Evolutionary conservation across 306 rosid species (phyloP).

Genomic region (Glycyrrhiza uralensis): DNA sequence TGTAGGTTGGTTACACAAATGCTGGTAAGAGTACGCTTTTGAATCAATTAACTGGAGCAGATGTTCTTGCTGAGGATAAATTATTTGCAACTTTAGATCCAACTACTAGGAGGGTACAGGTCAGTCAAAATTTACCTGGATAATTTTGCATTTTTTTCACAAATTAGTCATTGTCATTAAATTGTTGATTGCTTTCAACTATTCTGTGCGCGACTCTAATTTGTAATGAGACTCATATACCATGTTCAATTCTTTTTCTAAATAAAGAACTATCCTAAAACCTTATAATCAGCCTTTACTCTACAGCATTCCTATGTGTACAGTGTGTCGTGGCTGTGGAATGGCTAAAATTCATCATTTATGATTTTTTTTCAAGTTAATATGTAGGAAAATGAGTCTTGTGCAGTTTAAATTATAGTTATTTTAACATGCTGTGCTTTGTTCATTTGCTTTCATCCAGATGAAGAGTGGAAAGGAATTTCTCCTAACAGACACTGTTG

Average conservation of each 20-base stretch:
- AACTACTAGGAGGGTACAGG: conserved; percentile 97
- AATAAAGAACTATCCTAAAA: conserved; percentile 7
- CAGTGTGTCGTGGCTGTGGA: background rate
- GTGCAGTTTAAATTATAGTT: conserved; percentile 11
- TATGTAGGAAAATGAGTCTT: background rate
- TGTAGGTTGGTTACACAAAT: conserved; percentile 96
- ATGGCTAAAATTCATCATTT: background rate
- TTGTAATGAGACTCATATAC: conserved; percentile 3
- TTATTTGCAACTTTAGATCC: conserved; percentile 98
- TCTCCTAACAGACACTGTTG: conserved; percentile 93
- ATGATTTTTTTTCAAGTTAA: background rate
- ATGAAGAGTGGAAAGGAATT: conserved; percentile 92
- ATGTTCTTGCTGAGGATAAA: conserved; percentile 91
- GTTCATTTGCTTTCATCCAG: conserved; percentile 43
- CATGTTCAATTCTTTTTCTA: conserved; percentile 8
- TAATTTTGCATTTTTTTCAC: conserved; percentile 6
- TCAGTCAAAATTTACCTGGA: conserved; percentile 35
- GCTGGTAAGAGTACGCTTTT: conserved; percentile 97
- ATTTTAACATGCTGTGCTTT: conserved; percentile 22
- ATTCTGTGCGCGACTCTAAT: background rate
- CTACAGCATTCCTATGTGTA: background rate
- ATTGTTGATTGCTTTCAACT: conserved; percentile 24
- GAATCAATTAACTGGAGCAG: conserved; percentile 91
- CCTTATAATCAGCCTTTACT: background rate
- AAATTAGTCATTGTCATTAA: background rate